A percentile compares a stretch with the other conserved stretches of the same genome.
These are phyloP conservation scores for Sugiyamaella japonica DNA, from an alignment of 1,139 yeast genomes.

Conservation along the genomic window DNA sequence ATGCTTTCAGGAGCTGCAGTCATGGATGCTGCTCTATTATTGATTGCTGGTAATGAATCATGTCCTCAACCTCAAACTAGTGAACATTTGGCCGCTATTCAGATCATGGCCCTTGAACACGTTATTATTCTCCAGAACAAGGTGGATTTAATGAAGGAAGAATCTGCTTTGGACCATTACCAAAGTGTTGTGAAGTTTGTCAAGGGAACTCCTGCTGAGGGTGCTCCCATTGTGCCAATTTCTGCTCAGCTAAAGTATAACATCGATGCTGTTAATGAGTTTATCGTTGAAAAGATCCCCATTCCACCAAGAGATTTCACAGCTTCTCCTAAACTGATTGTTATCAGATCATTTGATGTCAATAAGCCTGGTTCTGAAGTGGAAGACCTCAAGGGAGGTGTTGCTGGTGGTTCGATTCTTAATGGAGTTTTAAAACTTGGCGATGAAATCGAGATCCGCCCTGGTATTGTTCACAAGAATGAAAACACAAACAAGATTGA, in stretches of 20 bases:
- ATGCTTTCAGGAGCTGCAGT: slow-evolving; percentile 99
- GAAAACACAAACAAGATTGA: slow-evolving; percentile 85
- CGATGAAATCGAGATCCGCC: slow-evolving; percentile 98
- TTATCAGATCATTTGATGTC: slow-evolving; percentile 97
- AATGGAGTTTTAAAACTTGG: slow-evolving; percentile 96
- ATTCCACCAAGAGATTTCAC: slow-evolving; percentile 94
- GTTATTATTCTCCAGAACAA: slow-evolving; percentile 96
- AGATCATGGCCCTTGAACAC: slow-evolving; percentile 97
- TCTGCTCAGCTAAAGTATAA: slow-evolving; percentile 98
- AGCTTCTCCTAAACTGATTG: slow-evolving; percentile 93
- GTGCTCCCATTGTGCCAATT: slow-evolving; percentile 98
- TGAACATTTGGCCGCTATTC: slow-evolving; percentile 99
- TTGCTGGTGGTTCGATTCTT: slow-evolving; percentile 98
- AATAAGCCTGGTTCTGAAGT: slow-evolving; percentile 99
- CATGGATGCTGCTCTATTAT: slow-evolving; percentile 97
- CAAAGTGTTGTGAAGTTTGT: slow-evolving; percentile 88
- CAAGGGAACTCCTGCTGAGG: slow-evolving; percentile 97
- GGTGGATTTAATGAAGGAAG: slow-evolving; percentile 98
- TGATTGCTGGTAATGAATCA: slow-evolving; percentile 97
- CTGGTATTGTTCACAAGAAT: slow-evolving; percentile 93
- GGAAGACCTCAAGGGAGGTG: slow-evolving; percentile 98
- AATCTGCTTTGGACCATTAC: slow-evolving; percentile 92
- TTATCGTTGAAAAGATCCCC: slow-evolving; percentile 92
- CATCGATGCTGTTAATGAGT: slow-evolving; percentile 97
- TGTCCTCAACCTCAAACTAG: slow-evolving; percentile 99